Base-by-base conservation (phyloP, 2,329 filamentous ascomycete species). In the Parastagonospora nodorum region DNA sequence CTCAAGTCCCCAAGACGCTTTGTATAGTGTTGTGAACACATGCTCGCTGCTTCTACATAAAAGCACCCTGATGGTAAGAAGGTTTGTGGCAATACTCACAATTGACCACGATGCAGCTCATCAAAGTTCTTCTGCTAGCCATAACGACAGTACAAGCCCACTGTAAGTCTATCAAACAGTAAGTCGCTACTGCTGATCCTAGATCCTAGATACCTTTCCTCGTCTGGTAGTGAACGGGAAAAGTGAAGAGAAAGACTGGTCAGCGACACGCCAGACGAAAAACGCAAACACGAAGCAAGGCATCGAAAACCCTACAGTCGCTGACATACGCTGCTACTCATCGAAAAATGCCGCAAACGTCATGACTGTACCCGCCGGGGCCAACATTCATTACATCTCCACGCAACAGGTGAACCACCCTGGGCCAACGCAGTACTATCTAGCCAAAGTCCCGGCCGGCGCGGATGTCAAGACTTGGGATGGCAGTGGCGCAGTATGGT, bases 321-420 rank as follows among this genome's bases (percentile, higher is more conserved):
- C 47, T n/a, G 66, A 69, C 47, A 69, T 69, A 27, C 66, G 66
- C 48, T 67, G 66, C 55, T 68, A 68, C 45, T 44, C 45, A 1
- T 58, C 60, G 4, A 36, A 35, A 12, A 63, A 62, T 47, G 66
- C 64, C 1, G 63, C 50, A 3, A 59, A 48, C n/a, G 51, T 67
- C 14, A 41, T 49, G 9, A 53, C 41, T 5, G 62, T 69, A 1
- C 64, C 66, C 32, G 66, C 64, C 24, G 66, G 66, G 14, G 58
- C 66, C 0, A 63, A 43, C 4, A 59, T 68, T 19, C 61, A 68
- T 44, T 68, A 68, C 40, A 55, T 68, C 35, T 65, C 61, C 7
- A 66, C 61, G 9, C 66, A 68, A 46, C 66, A 68, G 39, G 58
- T 68, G n/a, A 68, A 68, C 40, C 66, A 68, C 36, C 66, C 66